A percentile compares a stretch with the other conserved stretches of the same genome.
These are phyloP conservation scores for Basidiobolus meristosporus DNA, from an alignment of 371 early-diverging fungal genomes.

Conservation along the genomic window DNA sequence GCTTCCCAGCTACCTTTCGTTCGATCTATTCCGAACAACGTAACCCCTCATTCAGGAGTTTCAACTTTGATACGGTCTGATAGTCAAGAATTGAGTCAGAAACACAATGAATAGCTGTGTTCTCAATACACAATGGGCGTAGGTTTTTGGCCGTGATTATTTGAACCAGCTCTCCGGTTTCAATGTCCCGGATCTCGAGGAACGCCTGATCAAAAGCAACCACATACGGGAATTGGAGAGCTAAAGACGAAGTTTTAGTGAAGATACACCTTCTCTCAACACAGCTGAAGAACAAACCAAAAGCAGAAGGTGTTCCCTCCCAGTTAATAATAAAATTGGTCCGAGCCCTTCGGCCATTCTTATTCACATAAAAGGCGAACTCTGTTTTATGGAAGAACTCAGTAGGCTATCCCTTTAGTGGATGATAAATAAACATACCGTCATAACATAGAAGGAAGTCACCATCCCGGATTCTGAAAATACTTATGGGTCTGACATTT, in stretches of 20 bases:
- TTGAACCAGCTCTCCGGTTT: conserved; percentile 46
- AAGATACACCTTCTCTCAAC: too few relatives aligned
- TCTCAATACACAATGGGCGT: too few relatives aligned
- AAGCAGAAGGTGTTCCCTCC: conserved; percentile 51
- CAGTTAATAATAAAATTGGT: conserved; percentile 55
- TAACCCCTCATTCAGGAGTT: too few relatives aligned
- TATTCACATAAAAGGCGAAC: conserved; percentile 79
- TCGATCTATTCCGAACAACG: too few relatives aligned
- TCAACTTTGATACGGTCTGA: too few relatives aligned
- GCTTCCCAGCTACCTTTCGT: too few relatives aligned
- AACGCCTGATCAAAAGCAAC: conserved; percentile 78
- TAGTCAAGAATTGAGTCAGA: too few relatives aligned
- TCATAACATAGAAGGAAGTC: conserved; percentile 81
- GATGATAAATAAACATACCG: too few relatives aligned
- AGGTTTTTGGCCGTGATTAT: conserved; percentile 37
- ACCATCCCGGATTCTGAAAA: conserved; percentile 54
- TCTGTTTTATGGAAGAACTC: too few relatives aligned
- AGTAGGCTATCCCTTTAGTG: too few relatives aligned
- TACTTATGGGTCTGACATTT: conserved; percentile 50
- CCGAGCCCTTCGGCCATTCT: conserved; percentile 54
- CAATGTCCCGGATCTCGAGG: conserved; percentile 72
- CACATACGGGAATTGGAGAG: conserved; percentile 64
- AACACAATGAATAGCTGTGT: too few relatives aligned
- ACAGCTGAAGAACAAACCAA: conserved; percentile 15
- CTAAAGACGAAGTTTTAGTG: too few relatives aligned